Conservation (phyloP, 257 asterid genomes). For the Lycium barbarum region DNA sequence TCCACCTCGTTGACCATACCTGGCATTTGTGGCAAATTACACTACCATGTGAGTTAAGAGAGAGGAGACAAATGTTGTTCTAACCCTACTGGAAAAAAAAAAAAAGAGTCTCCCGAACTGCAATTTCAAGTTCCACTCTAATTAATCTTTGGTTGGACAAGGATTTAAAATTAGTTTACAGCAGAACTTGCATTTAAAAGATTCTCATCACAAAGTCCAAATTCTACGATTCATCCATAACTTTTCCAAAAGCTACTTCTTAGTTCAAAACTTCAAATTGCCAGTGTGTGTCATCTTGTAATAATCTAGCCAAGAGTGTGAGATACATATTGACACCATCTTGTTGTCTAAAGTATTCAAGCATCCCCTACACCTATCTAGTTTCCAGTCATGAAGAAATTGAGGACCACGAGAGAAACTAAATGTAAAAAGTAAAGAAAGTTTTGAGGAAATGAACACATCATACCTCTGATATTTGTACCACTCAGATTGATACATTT, state of each 20-base stretch:
- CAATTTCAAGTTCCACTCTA: background rate
- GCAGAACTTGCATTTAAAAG: background rate
- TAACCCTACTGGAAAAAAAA: background rate
- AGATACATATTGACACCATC: background rate
- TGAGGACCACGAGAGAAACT: background rate
- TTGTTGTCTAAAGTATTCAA: background rate
- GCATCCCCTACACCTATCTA: slow-evolving; percentile 12
- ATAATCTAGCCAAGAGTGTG: background rate
- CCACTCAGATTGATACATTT: slow-evolving; percentile 64
- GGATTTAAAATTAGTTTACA: background rate
- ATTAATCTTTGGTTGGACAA: slow-evolving; percentile 15
- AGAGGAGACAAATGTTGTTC: background rate
- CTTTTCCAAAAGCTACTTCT: background rate
- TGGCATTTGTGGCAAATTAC: slow-evolving; percentile 35
- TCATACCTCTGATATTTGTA: slow-evolving; percentile 73
- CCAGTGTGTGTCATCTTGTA: background rate
- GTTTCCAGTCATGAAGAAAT: background rate
- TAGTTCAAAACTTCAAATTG: background rate
- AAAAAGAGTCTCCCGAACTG: background rate
- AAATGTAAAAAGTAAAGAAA: background rate
- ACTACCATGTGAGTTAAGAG: background rate
- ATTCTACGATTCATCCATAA: background rate
- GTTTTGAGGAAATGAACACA: background rate
- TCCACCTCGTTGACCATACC: slow-evolving; percentile 53
- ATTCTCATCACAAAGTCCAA: background rate